A percentile compares a stretch with the other conserved stretches of the same genome.
Evolutionary conservation across 2,329 filamentous ascomycete genomes (phyloP).

Genomic region (Fusarium austroafricanum): DNA sequence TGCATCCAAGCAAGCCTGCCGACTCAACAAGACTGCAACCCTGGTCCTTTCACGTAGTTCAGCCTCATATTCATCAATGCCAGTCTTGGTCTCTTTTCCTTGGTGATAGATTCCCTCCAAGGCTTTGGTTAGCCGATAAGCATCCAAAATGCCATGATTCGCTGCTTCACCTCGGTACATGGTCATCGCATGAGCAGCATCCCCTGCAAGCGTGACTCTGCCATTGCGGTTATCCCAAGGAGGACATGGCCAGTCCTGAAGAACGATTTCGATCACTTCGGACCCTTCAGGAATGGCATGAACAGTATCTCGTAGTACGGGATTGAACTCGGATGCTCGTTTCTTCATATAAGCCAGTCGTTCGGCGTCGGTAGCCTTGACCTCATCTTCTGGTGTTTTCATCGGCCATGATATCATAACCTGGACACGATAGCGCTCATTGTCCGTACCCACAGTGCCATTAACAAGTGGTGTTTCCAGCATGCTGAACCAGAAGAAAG

Average conservation of each 20-base stretch:
- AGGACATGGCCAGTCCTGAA: conserved; percentile 14
- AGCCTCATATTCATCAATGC: background rate
- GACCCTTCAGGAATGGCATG: conserved; percentile 1
- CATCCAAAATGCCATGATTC: conserved; percentile 9
- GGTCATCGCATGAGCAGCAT: conserved; percentile 17
- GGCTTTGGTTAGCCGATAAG: background rate
- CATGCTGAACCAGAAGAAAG: conserved; percentile 19
- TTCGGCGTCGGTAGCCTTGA: background rate
- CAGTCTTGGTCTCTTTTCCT: background rate
- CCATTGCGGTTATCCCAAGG: conserved; percentile 5
- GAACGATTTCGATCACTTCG: conserved; percentile 3
- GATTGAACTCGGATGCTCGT: conserved; percentile 1
- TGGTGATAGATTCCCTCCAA: background rate
- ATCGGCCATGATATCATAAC: conserved; percentile 18
- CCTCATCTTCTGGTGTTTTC: conserved; percentile 3
- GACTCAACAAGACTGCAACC: conserved; percentile 9
- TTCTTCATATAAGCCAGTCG: conserved; percentile 14
- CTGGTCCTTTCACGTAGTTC: conserved; percentile 6
- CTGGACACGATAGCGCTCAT: conserved; percentile 2
- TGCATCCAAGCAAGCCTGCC: conserved; percentile 16
- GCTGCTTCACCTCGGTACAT: conserved; percentile 19
- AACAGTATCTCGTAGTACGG: background rate
- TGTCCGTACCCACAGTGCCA: background rate
- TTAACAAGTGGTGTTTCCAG: background rate
- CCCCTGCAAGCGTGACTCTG: background rate